A percentile compares a stretch with the other conserved stretches of the same genome.
These are phyloP conservation scores for Bullera alba DNA, from an alignment of 768 basidiomycete genomes.

Conservation along the genomic window DNA sequence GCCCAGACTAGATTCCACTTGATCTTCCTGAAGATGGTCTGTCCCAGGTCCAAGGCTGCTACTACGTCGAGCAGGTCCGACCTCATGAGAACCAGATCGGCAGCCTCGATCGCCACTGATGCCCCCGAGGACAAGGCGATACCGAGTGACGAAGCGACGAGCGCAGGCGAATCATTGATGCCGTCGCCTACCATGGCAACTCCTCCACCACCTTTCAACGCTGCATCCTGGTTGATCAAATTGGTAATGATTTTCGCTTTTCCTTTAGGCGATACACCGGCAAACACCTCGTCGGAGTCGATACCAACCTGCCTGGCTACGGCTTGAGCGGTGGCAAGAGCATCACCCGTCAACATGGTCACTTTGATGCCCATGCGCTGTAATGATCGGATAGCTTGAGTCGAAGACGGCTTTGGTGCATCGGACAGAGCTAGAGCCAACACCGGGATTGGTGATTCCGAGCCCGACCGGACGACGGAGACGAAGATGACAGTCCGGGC, in stretches of 20 bases:
- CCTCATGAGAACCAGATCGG: slow-evolving; percentile 95
- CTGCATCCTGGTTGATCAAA: slow-evolving; percentile 59
- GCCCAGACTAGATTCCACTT: slow-evolving; percentile 93
- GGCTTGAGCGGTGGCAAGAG: slow-evolving; percentile 73
- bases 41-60: slow-evolving; percentile 85
- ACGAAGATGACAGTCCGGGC: slow-evolving; percentile 85
- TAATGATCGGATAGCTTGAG: slow-evolving; percentile 71
- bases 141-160: slow-evolving; percentile 91
- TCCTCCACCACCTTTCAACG: no score
- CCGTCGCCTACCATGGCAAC: slow-evolving; percentile 99
- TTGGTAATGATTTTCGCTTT: slow-evolving; percentile 81
- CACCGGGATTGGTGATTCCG: slow-evolving; percentile 55
- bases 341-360: slow-evolving; percentile 89
- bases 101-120: slow-evolving; percentile 95
- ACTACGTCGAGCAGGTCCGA: slow-evolving; percentile 96
- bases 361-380: slow-evolving; percentile 86
- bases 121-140: slow-evolving; percentile 95
- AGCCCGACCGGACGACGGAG: slow-evolving; percentile 53
- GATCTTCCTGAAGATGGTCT: slow-evolving; percentile 81
- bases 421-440: slow-evolving; percentile 82
- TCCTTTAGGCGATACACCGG: slow-evolving; percentile 89
- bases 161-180: slow-evolving; percentile 96
- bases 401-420: slow-evolving; percentile 74
- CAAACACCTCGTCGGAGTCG: slow-evolving; percentile 70
- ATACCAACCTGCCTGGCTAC: slow-evolving; percentile 89